These are phyloP conservation scores for Beauveria varroae DNA, from an alignment of 2,329 filamentous ascomycete genomes.

Conservation along the genomic window DNA sequence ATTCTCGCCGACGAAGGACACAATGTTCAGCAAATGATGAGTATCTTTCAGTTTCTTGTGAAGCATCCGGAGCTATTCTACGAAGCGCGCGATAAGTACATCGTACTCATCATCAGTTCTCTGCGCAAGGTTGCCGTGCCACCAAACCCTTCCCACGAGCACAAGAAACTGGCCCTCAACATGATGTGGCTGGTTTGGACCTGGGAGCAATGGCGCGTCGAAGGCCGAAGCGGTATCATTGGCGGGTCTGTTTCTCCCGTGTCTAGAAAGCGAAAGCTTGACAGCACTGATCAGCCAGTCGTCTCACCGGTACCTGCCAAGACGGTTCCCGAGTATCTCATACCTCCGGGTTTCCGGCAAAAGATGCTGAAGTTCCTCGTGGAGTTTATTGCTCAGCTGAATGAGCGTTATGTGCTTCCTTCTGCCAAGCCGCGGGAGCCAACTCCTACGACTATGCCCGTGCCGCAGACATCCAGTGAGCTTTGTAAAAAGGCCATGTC, in stretches of 20 bases:
- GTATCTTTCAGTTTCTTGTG: conserved; percentile 95
- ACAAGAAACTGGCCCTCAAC: conserved; percentile 82
- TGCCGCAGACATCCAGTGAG: conserved; percentile 56
- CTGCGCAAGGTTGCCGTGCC: conserved; percentile 80
- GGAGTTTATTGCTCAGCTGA: conserved; percentile 85
- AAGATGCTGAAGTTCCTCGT: conserved; percentile 93
- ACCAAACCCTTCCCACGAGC: conserved; percentile 80
- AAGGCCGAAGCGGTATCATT: conserved; percentile 40
- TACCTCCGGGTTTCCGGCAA: conserved; percentile 58
- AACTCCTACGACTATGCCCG: conserved; percentile 33
- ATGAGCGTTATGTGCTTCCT: conserved; percentile 74
- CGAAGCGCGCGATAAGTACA: conserved; percentile 86
- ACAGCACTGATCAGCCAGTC: conserved; percentile 44
- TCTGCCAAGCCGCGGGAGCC: conserved; percentile 59
- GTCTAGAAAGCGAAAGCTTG: conserved; percentile 68
- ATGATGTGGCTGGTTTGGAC: conserved; percentile 86
- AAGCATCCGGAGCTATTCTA: conserved; percentile 91
- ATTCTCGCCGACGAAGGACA: conserved; percentile 91
- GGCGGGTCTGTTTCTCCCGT: conserved; percentile 61
- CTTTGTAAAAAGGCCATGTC: conserved; percentile 79
- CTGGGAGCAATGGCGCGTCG: conserved; percentile 82
- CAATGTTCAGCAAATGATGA: conserved; percentile 91
- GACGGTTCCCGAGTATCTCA: conserved; percentile 54
- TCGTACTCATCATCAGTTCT: conserved; percentile 79
- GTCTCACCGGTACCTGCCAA: conserved; percentile 47